Evolutionary conservation across 345 rosid genomes (phyloP), one percentile per base, ranked within the genome.

Genomic region (Rhodamnia rubescens): DNA sequence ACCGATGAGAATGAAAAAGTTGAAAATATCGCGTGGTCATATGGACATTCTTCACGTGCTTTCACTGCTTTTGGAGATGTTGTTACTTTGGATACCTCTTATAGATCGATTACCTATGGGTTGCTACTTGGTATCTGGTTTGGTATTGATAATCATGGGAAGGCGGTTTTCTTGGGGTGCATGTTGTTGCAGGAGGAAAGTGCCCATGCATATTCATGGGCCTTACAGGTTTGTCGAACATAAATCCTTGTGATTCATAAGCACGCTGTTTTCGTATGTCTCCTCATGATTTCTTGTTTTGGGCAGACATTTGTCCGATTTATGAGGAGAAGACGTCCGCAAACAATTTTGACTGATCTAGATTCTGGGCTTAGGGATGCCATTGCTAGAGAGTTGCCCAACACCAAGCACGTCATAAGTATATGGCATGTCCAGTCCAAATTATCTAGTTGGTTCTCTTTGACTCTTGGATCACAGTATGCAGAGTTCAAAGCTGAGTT

Each of bases 11-110:
- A 87, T 82, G 91, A 85, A 61, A 97, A 93, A 90, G 93, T 95
- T 84, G 99, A 94, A 86, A 95, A 93, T 84, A 92, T 95, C 86
- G 97, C 96, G 1, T 97, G 98, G 99, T 93, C 98, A 18, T 97
- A 69, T 89, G 96, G 95, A 22, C 94, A 95, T 56, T 93, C 94
- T 57, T 84, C 90, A 56, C 91, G 91, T 86, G 94, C 95, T 5
- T 93, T 90, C 85, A 56, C 92, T 9, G 9, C 93, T 16, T 97
- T 86, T 86, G 98, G 99, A 4, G 98, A 97, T 89, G 97, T 90
- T 10, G 93, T 97, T 51, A 91, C 89, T 82, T 95, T 97, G 85
- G 98, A 97, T 86, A 93, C 96, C 61, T 86, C 92, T 7, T 94
- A 93, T 85, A 93, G 93, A 61, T 97, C 98, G 29, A 92, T 95